Evolutionary conservation across 805 yeast genomes (phyloP), one percentile per base, ranked within the genome.

Genomic region (Wickerhamomyces strasburgensis): DNA sequence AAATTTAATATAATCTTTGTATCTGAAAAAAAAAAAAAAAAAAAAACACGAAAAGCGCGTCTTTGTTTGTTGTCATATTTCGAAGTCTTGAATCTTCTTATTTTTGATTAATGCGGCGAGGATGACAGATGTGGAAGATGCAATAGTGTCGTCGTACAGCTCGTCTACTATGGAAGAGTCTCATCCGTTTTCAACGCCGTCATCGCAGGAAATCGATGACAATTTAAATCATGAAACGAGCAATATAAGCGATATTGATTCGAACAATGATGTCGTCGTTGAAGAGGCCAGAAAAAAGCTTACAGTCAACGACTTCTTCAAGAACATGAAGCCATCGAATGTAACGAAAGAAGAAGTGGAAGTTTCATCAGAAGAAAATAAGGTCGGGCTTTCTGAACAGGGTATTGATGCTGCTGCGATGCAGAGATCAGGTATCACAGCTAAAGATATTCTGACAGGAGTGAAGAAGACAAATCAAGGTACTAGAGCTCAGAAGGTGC

Each of bases 391-490:
- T 23, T n/a, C n/a, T n/a, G n/a, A 33, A 26, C 23, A 11, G 8
- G 33, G 18, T 11, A 30, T 30, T 6, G 31, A 34, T 16, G 25
- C 3, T 8, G 28, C 24, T 17, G 27, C 13, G 25, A 27, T 17
- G 27, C 14, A 34, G 19, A 38, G 38, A 29, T 29, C 41, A 6
- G 46, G 49, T 3, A 31, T 46, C 7, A 35, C 49, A 1, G 47
- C 49, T 2, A 37, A 34, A 13, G 51, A 48, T 19, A 31, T 48
- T 11, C 40, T 48, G 23, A 38, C 34, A 3, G 44, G 46, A 7
- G 31, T 25, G 11, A 29, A 33, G 6, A 7, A 27, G 33, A 10
- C 42, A 42, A 7, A 34, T 46, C 8, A 44, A 42, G 15, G 33
- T 24, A 8, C 3, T 10, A 10, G 16, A 13, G 4, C 34, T 9